phyloP scores from a whole-genome alignment of 2,329 filamentous ascomycete genomes.

The Aciculosporium take region DNA sequence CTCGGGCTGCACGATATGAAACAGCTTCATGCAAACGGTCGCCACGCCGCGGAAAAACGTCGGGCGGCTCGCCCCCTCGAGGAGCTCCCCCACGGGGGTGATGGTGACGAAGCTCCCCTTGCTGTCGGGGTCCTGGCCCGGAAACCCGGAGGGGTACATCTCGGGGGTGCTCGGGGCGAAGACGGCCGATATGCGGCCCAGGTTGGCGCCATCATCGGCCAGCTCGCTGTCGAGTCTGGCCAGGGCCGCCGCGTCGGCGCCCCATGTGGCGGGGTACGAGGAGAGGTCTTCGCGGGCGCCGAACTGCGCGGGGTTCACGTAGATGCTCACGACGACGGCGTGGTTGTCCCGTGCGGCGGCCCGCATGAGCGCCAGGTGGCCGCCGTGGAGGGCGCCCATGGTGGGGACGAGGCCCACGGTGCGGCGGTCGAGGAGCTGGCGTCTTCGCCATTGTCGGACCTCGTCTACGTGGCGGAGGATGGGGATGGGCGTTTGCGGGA shows the following conservation, averaged over 20 bases:
- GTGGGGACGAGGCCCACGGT: slow-evolving; percentile 84
- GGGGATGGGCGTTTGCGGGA: slow-evolving; percentile 45
- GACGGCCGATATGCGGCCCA: slow-evolving; percentile 63
- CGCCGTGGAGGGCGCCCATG: slow-evolving; percentile 92
- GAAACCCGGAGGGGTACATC: slow-evolving; percentile 80
- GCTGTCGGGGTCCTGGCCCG: slow-evolving; percentile 55
- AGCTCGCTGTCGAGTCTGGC: slow-evolving; percentile 57
- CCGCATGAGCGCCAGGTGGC: slow-evolving; percentile 75
- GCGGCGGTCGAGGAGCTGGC: slow-evolving; percentile 50
- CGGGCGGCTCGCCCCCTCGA: slow-evolving; percentile 75
- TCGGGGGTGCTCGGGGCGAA: slow-evolving; percentile 71
- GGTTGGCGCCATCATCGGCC: slow-evolving; percentile 40
- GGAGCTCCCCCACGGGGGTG: slow-evolving; percentile 63
- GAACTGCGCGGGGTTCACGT: slow-evolving; percentile 95
- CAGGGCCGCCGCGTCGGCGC: slow-evolving; percentile 55
- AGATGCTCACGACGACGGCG: slow-evolving; percentile 80
- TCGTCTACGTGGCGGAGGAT: slow-evolving; percentile 63
- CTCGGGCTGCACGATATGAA: slow-evolving; percentile 42
- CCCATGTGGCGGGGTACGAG: slow-evolving; percentile 85
- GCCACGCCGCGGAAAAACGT: slow-evolving; percentile 96
- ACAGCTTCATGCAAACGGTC: slow-evolving; percentile 79
- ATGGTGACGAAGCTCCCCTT: slow-evolving; percentile 84
- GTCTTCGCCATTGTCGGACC: slow-evolving; percentile 54
- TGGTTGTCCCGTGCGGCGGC: slow-evolving; percentile 73
- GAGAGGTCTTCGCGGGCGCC: slow-evolving; percentile 75